These are phyloP conservation scores for Tuber magnatum DNA, from an alignment of 495 filamentous ascomycete species.

Conservation along the genomic window DNA sequence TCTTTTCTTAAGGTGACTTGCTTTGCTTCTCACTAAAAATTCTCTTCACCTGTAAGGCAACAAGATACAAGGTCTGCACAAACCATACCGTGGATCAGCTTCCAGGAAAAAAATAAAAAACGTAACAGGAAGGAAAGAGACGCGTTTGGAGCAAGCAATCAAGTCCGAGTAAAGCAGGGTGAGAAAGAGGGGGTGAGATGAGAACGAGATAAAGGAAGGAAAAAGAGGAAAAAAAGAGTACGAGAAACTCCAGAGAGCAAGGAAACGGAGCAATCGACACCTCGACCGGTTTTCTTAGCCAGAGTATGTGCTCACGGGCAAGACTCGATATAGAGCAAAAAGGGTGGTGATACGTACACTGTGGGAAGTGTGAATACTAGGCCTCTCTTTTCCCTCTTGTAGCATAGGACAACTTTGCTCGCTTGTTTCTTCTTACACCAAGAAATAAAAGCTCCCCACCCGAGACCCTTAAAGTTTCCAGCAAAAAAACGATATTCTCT, in stretches of 20 bases:
- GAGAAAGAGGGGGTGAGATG: conserved; percentile 32
- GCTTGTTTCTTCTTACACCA: conserved; percentile 39
- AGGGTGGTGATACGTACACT: conserved; percentile 43
- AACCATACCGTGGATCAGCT: conserved; percentile 41
- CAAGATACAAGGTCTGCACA: conserved; percentile 42
- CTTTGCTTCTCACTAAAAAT: conserved; percentile 36
- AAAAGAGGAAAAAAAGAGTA: conserved; percentile 35
- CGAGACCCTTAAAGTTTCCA: conserved; percentile 31
- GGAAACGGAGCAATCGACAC: conserved; percentile 27
- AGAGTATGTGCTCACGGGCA: conserved; percentile 9
- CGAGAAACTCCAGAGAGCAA: conserved; percentile 29
- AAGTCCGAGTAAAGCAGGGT: conserved; percentile 18
- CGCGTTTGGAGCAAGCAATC: conserved; percentile 22
- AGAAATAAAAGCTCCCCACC: conserved; percentile 36
- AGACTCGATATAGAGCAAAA: conserved; percentile 39
- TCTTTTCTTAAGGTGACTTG: conserved; percentile 40
- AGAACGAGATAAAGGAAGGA: conserved; percentile 29
- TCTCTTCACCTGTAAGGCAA: conserved; percentile 33
- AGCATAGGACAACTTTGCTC: conserved; percentile 37
- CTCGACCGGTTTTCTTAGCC: conserved; percentile 7
- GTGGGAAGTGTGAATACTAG: conserved; percentile 38
- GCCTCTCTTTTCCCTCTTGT: conserved; percentile 31
- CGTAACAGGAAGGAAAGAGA: not conserved
- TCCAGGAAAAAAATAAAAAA: conserved; percentile 32
- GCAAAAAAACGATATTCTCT: conserved; percentile 39